A percentile compares a stretch with the other conserved stretches of the same genome.
phyloP scores from a whole-genome alignment of 352 stramenopile species.

The Phytopythium kandeliae region DNA sequence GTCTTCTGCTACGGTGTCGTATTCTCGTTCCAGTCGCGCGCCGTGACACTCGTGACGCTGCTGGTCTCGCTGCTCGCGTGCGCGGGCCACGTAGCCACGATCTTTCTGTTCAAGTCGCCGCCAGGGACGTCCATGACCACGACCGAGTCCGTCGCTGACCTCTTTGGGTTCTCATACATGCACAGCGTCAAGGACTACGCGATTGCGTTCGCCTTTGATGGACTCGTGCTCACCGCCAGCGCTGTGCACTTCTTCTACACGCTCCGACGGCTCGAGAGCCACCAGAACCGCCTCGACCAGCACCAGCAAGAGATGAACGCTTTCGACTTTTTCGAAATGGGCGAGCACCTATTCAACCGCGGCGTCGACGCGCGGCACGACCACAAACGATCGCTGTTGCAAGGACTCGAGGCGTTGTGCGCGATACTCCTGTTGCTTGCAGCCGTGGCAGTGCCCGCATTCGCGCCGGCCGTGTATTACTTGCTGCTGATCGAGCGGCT shows the following conservation, averaged over 20 bases:
- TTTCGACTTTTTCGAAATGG: constrained; percentile 63
- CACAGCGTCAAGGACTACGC: constrained; percentile 25
- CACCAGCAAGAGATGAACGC: constrained; percentile 24
- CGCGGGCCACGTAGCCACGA: constrained; percentile 35
- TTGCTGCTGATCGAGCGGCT: constrained; percentile 48
- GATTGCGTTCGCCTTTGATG: constrained; percentile 51
- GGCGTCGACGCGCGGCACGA: constrained; percentile 16
- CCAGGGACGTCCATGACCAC: neutral
- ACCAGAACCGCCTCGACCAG: constrained; percentile 10
- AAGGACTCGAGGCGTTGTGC: constrained; percentile 39
- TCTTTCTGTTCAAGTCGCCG: constrained; percentile 12
- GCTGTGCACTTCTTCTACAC: constrained; percentile 64
- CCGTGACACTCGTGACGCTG: constrained; percentile 38
- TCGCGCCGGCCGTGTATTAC: constrained; percentile 53
- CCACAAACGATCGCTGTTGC: constrained; percentile 19
- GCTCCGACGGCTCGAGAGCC: constrained; percentile 22
- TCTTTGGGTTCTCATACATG: constrained; percentile 46
- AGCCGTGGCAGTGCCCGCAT: constrained; percentile 47
- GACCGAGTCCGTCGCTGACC: constrained; percentile 14
- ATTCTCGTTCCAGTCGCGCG: constrained; percentile 53
- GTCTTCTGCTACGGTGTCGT: constrained; percentile 59
- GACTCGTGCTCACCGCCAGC: constrained; percentile 47
- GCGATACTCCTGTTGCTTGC: constrained; percentile 56
- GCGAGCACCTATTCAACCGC: constrained; percentile 31
- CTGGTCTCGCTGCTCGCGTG: constrained; percentile 36